Evolutionary conservation across 1,139 yeast species (phyloP), one percentile per base, ranked within the genome.

Genomic region (Yamadazyma atmosphaerica): DNA sequence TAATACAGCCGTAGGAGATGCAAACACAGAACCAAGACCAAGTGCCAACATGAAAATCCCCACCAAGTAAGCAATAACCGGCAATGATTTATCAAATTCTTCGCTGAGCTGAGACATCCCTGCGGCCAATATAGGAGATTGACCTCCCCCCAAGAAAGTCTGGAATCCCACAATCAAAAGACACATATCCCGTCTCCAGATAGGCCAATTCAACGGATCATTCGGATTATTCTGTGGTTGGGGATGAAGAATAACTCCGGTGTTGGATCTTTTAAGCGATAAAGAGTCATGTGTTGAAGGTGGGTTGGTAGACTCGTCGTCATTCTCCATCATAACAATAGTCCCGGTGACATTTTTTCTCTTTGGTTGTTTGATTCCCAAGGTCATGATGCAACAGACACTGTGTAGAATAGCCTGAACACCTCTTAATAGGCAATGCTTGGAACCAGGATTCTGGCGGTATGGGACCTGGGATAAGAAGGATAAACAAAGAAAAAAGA

Each of bases 221-320:
- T 85, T 83, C 12, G 86, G 83, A 32, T 83, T 74, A 48, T 83
- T 83, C 19, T 83, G 82, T 4, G 92, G 92, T 56, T 85, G 90
- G 1, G 92, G 92, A 40, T 77, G 70, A 34, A 84, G 62, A 23
- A 85, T 74, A 26, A 84, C 68, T 1, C 87, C 87, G 4, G 53
- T 53, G 4, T 61, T 60, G 7, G 81, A 73, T 41, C 69, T 68
- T 47, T 76, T 75, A 35, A 74, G 42, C 1, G 59, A 41, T 27
- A 43, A 38, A 15, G 56, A 45, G 19, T 50, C 45, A 12, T 42
- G 34, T 23, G 33, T 30, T 3, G 42, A 38, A 11, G 33, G 37
- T 27, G 44, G 37, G 11, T 31, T 23, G 26, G 43, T 36, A 12
- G 50, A 38, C 12, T 43, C 40, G 31, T 41, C 45, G 35, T 47